Conservation (phyloP, 169 alveolate species). For the Perkinsus chesapeaki region DNA sequence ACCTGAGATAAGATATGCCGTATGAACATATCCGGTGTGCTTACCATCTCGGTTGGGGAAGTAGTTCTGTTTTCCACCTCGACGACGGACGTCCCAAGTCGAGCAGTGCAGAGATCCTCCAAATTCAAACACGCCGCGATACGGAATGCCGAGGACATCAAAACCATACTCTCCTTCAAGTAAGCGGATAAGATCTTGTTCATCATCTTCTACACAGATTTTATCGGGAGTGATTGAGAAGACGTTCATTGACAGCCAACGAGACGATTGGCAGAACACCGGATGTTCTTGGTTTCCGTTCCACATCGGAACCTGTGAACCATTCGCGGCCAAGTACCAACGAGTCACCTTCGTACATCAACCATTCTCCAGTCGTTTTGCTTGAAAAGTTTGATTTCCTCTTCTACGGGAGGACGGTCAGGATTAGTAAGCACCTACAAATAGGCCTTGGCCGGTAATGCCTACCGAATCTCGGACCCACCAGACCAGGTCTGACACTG, state of each 20-base stretch:
- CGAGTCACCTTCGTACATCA: neutral
- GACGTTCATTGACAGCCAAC: slow-evolving; percentile 10
- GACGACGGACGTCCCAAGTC: slow-evolving; percentile 16
- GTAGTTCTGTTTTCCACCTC: neutral
- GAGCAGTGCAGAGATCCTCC: slow-evolving; percentile 19
- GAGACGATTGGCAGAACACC: slow-evolving; percentile 1
- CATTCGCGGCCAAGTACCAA: neutral
- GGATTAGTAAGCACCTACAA: slow-evolving; percentile 6
- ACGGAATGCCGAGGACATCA: slow-evolving; percentile 10
- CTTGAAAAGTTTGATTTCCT: slow-evolving; percentile 12
- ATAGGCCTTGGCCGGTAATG: neutral
- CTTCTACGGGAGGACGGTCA: slow-evolving; percentile 10
- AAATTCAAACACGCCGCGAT: slow-evolving; percentile 6
- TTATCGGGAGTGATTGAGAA: slow-evolving; percentile 4
- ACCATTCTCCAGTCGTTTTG: slow-evolving; percentile 18
- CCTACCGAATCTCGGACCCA: neutral
- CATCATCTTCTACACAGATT: slow-evolving; percentile 6
- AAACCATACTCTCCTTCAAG: slow-evolving; percentile 11
- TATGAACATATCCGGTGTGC: neutral
- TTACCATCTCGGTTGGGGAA: slow-evolving; percentile 6
- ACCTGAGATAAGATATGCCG: neutral
- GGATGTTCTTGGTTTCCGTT: slow-evolving; percentile 11
- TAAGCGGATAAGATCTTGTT: neutral
- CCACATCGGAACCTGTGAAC: neutral
- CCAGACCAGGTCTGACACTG: neutral